Evolutionary conservation across 2,329 filamentous ascomycete genomes (phyloP).

Genomic region (Fusarium scirpi): DNA sequence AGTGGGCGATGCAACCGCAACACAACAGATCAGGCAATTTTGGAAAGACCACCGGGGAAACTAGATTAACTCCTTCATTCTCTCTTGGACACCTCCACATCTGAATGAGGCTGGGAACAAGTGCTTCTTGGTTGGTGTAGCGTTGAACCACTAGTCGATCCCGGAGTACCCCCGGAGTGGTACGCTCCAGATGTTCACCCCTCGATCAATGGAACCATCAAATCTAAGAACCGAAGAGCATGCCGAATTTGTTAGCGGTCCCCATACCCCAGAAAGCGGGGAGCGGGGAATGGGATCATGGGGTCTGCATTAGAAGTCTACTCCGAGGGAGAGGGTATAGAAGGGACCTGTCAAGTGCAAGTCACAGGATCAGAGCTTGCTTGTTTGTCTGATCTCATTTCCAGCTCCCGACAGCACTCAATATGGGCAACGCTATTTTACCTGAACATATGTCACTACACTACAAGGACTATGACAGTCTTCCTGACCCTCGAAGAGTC

Average conservation of each 20-base stretch:
- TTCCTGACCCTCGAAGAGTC: background rate
- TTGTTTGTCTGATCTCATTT: background rate
- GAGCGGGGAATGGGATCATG: background rate
- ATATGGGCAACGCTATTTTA: background rate
- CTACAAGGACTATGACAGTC: background rate
- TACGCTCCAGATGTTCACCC: background rate
- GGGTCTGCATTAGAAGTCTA: background rate
- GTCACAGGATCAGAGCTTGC: background rate
- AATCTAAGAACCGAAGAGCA: background rate
- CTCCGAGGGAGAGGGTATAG: background rate
- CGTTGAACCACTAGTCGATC: background rate
- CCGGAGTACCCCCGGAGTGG: background rate
- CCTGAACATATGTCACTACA: background rate
- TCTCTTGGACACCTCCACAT: background rate
- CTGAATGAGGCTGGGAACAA: background rate
- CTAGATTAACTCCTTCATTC: background rate
- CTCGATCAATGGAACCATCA: rapidly evolving
- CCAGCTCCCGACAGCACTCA: rapidly evolving
- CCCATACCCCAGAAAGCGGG: background rate
- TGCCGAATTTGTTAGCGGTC: background rate
- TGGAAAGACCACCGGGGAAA: background rate
- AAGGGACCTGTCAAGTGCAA: background rate
- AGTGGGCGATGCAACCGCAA: background rate
- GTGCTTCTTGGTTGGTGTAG: background rate
- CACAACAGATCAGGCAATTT: background rate